Percentiles rank a stretch among this genome's conserved stretches.
Conservation (phyloP, 163 green algal genomes). For the Scenedesmus sp. region DNA sequence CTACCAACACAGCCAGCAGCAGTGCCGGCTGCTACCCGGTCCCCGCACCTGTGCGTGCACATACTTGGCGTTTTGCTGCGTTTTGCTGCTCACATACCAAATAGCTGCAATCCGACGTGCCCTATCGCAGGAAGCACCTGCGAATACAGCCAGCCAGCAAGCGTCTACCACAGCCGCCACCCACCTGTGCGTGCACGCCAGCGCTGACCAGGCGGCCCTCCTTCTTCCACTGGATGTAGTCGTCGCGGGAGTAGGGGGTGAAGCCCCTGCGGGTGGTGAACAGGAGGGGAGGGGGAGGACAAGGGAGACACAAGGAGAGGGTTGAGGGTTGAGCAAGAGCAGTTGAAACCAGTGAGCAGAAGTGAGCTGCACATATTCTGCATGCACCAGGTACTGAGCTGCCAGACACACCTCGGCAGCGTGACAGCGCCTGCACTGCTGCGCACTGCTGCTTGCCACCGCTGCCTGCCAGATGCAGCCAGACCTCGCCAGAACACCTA, state of each 20-base stretch:
- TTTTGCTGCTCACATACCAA: too few species aligned
- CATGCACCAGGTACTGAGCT: background rate
- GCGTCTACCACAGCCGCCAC: background rate
- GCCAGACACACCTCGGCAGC: background rate
- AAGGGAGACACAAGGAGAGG: background rate
- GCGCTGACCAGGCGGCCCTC: slow-evolving; percentile 92
- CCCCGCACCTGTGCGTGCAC: too few species aligned
- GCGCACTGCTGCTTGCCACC: background rate
- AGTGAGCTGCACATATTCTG: background rate
- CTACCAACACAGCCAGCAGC: too few species aligned
- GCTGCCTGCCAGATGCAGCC: background rate
- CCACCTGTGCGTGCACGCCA: slow-evolving; percentile 84
- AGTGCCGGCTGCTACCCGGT: too few species aligned
- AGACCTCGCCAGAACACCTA: too few species aligned
- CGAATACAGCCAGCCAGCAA: background rate
- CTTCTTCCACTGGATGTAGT: slow-evolving; percentile 95
- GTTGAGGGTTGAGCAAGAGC: background rate
- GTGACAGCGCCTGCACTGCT: background rate
- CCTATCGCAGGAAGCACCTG: background rate
- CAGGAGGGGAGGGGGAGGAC: background rate
- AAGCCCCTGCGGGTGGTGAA: slow-evolving; percentile 85
- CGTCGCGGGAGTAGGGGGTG: slow-evolving; percentile 90
- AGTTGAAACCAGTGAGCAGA: too few species aligned
- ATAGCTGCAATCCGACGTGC: background rate
- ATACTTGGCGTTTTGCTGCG: too few species aligned